A percentile compares a stretch with the other conserved stretches of the same genome.
These are phyloP conservation scores for Colletotrichum tabaci DNA, from an alignment of 2,329 filamentous ascomycete species.

Conservation along the genomic window DNA sequence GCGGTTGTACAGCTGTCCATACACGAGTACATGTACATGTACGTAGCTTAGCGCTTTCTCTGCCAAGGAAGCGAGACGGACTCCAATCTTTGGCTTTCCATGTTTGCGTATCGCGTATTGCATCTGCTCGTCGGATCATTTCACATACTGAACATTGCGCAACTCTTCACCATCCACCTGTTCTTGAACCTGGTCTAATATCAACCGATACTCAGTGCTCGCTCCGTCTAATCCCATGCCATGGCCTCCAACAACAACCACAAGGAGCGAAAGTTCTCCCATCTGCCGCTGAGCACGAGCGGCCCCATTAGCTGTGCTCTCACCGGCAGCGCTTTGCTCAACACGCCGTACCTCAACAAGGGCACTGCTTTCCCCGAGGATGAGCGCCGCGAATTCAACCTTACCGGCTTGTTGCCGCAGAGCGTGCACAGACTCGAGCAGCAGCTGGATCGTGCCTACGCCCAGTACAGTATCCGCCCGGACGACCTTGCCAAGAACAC, in stretches of 20 bases:
- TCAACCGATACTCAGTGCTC: background rate
- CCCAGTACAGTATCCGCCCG: constrained; percentile 77
- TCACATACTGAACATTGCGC: background rate
- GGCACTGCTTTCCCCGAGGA: constrained; percentile 81
- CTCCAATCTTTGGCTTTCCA: background rate
- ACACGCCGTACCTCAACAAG: constrained; percentile 75
- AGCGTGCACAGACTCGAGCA: constrained; percentile 82
- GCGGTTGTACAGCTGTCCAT: background rate
- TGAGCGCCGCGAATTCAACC: constrained; percentile 78
- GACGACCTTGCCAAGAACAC: constrained; percentile 87
- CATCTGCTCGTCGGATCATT: background rate
- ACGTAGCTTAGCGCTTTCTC: constrained; percentile 13
- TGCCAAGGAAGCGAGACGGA: constrained; percentile 12
- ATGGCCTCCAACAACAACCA: constrained; percentile 3
- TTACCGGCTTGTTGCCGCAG: constrained; percentile 81
- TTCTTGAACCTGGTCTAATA: background rate
- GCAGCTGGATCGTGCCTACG: constrained; percentile 83
- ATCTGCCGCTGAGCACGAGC: constrained; percentile 54
- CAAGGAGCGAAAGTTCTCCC: constrained; percentile 47
- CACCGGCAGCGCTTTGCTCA: constrained; percentile 53
- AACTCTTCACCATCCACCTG: too few species aligned
- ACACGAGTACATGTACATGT: background rate
- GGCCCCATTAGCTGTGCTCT: constrained; percentile 56
- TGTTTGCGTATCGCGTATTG: background rate
- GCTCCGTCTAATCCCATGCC: background rate